Evolutionary conservation across 768 basidiomycete species (phyloP), one percentile per base, ranked within the genome.

Genomic region (Suillus variegatus): DNA sequence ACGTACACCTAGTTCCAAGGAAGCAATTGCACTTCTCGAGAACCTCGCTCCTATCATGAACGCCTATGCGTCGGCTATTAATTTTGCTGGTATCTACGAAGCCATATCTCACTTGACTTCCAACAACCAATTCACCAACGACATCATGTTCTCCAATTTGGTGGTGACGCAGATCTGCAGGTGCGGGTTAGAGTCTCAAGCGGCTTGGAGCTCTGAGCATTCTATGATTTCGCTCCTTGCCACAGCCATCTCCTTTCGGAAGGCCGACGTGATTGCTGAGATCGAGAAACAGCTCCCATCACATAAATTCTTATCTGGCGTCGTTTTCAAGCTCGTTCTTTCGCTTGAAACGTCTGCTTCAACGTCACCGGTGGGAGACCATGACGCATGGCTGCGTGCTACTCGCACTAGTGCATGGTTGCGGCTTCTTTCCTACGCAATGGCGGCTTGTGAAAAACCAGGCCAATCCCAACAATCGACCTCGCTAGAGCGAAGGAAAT

Each of bases 281-380:
- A 68, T 94, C 25, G 88, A 87, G 70, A 84, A 82, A 66, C 83
- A 82, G 22, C 71, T 75, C 0, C 82, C 88, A 0, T 84, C 87
- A 1, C 82, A 88, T 67, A 82, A 84, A 49, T 89, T 88, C 71
- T 80, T 92, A n/a, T 80, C 85, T 6, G 85, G 85, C 0, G 74
- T 94, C 12, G 76, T 93, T 12, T 77, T 92, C 9, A 91, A 90
- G 16, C 78, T 93, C 9, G 79, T 81, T 10, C 69, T 90, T 57
- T 73, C 77, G 1, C 76, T 92, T 69, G 84, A 84, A 70, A 87
- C 86, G 0, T 70, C 79, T 2, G 81, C 85, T 36, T 71, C 85
- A 58, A 73, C 76, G 16, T 72, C 78, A 7, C 80, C 82, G 60
- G 80, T 76, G 7, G 75, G 79, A 22, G 79, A 76, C 68, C 73